Evolutionary conservation across 2,329 filamentous ascomycete species (phyloP).

Genomic region (Stylonectria norvegica): DNA sequence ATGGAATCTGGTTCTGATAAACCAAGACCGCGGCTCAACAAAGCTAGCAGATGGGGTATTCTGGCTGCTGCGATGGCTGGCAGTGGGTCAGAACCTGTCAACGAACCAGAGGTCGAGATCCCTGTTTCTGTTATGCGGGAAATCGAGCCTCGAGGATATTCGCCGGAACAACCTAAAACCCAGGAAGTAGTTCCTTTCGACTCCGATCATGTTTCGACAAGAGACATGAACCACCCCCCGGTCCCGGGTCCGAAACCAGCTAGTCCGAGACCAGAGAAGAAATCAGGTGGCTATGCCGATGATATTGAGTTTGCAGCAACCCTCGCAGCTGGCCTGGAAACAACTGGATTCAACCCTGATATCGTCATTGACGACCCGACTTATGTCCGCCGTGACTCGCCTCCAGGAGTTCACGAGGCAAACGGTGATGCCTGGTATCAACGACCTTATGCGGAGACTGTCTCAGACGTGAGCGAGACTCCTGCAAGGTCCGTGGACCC

Average conservation of each 20-base stretch:
- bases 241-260: constrained; percentile 56
- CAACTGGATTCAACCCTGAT: constrained; percentile 68
- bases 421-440: constrained; percentile 42
- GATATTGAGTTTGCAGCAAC: constrained; percentile 69
- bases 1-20: constrained; percentile 27
- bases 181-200: constrained; percentile 19
- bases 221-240: constrained; percentile 43
- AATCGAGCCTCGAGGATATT: constrained; percentile 13
- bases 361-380: constrained; percentile 65
- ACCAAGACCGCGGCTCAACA: constrained; percentile 35
- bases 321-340: constrained; percentile 63
- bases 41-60: constrained; percentile 49
- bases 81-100: constrained; percentile 36
- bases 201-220: constrained; percentile 20
- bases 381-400: constrained; percentile 62
- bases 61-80: constrained; percentile 49
- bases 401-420: constrained; percentile 55
- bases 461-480: constrained; percentile 40
- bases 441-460: constrained; percentile 48
- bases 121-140: constrained; percentile 9
- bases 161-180: constrained; percentile 10
- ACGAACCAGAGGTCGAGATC: constrained; percentile 29
- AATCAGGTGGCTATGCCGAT: constrained; percentile 64
- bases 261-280: constrained; percentile 45
- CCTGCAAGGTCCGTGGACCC: constrained; percentile 22